phyloP scores from a whole-genome alignment of 2,329 filamentous ascomycete species.

The Cordyceps pruinosa region DNA sequence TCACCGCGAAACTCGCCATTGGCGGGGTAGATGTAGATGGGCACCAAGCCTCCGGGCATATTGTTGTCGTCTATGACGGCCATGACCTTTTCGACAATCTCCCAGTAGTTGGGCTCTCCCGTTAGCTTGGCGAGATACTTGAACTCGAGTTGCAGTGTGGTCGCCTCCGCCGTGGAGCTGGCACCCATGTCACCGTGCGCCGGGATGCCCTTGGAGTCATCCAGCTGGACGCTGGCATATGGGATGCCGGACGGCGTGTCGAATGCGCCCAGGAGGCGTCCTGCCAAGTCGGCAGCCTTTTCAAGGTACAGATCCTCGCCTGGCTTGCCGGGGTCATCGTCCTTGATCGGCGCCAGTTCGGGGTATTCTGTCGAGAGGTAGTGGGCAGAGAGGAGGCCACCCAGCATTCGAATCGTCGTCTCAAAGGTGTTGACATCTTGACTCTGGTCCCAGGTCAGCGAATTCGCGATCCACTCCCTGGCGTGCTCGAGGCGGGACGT shows the following conservation, averaged over 20 bases:
- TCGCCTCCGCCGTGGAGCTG: constrained; percentile 89
- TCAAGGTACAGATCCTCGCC: constrained; percentile 93
- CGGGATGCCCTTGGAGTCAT: constrained; percentile 64
- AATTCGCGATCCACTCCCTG: constrained; percentile 78
- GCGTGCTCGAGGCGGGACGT: constrained; percentile 79
- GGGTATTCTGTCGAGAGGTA: constrained; percentile 85
- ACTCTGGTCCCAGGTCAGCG: constrained; percentile 79
- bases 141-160: constrained; percentile 89
- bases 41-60: constrained; percentile 73
- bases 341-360: constrained; percentile 64
- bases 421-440: constrained; percentile 98
- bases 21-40: constrained; percentile 81
- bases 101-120: constrained; percentile 88
- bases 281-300: constrained; percentile 88
- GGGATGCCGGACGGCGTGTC: constrained; percentile 82
- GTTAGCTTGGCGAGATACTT: constrained; percentile 95
- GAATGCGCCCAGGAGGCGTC: constrained; percentile 80
- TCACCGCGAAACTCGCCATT: constrained; percentile 71
- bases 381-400: constrained; percentile 85
- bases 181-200: constrained; percentile 83
- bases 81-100: constrained; percentile 86
- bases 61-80: constrained; percentile 79
- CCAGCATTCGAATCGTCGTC: constrained; percentile 95
- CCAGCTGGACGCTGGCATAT: constrained; percentile 83
- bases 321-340: constrained; percentile 63